phyloP scores from a whole-genome alignment of 352 stramenopile genomes.

The Plasmopara halstedii region DNA sequence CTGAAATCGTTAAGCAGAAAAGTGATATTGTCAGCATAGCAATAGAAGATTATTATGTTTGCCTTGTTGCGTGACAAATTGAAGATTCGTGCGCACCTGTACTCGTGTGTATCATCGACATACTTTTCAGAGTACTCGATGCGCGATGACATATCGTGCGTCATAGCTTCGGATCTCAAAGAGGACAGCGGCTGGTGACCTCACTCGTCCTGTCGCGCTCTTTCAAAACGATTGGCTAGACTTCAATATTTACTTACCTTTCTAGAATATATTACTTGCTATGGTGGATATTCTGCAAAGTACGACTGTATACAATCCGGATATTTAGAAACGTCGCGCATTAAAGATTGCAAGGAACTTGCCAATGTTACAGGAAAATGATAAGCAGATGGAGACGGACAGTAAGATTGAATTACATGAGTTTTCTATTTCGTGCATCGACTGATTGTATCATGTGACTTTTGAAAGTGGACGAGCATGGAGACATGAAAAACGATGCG shows the following conservation, averaged over 20 bases:
- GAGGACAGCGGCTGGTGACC: background rate
- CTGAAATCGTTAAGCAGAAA: conserved; percentile 17
- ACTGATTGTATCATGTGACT: background rate
- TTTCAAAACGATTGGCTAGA: conserved; percentile 8
- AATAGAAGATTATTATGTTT: too few species aligned
- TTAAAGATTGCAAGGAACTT: background rate
- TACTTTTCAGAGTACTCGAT: conserved; percentile 97
- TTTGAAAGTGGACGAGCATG: conserved; percentile 69
- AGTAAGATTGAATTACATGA: conserved; percentile 24
- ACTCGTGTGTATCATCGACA: conserved; percentile 90
- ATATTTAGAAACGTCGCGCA: background rate
- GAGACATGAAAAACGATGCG: conserved; percentile 79
- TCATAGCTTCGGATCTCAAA: too few species aligned
- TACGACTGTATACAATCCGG: background rate
- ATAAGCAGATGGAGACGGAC: conserved; percentile 79
- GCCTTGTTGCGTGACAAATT: background rate
- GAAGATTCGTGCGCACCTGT: conserved; percentile 47
- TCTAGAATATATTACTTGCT: too few species aligned
- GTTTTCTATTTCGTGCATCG: too few species aligned
- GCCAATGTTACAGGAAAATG: conserved; percentile 48
- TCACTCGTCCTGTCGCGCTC: conserved; percentile 4
- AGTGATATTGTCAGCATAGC: background rate
- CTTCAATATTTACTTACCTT: background rate
- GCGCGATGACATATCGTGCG: conserved; percentile 79
- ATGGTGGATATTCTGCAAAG: conserved; percentile 12